Evolutionary conservation across 2,329 filamentous ascomycete genomes (phyloP).

Genomic region (Chaetomium sp.): DNA sequence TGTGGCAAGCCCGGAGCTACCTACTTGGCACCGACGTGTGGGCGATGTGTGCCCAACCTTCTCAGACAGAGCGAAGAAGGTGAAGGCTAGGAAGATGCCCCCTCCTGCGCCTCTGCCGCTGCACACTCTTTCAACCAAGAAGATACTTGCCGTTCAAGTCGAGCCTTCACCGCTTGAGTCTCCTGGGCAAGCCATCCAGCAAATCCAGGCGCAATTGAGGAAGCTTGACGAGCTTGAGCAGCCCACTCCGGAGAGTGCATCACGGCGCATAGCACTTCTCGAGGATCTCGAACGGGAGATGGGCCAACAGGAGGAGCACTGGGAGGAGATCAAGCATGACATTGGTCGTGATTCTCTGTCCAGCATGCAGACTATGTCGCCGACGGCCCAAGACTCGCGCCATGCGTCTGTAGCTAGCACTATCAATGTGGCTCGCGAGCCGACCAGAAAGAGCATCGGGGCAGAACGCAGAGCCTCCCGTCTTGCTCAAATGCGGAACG

Average conservation of each 20-base stretch:
- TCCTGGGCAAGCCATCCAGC: conserved; percentile 50
- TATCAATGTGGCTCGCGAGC: conserved; percentile 29
- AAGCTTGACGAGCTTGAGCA: conserved; percentile 49
- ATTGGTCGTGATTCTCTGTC: conserved; percentile 55
- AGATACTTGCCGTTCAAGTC: conserved; percentile 49
- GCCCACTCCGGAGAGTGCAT: conserved; percentile 44
- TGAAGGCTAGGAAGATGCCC: conserved; percentile 53
- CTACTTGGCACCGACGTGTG: conserved; percentile 57
- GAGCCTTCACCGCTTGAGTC: conserved; percentile 58
- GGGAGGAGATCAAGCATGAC: conserved; percentile 59
- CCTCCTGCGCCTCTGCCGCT: conserved; percentile 60
- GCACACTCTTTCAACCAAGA: conserved; percentile 43
- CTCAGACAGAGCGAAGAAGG: conserved; percentile 53
- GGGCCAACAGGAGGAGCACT: conserved; percentile 60
- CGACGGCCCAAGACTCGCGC: conserved; percentile 40
- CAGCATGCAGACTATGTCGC: conserved; percentile 43
- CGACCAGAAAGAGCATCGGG: conserved; percentile 40
- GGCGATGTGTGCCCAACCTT: conserved; percentile 63
- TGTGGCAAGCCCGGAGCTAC: conserved; percentile 22
- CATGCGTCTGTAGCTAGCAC: conserved; percentile 36
- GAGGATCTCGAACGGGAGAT: conserved; percentile 65
- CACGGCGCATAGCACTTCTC: conserved; percentile 53
- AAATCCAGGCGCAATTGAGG: conserved; percentile 56
- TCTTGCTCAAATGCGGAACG: conserved; percentile 43
- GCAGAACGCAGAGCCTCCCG: conserved; percentile 46